Conservation (phyloP, 345 rosid genomes). For the Salix koriyanagi region DNA sequence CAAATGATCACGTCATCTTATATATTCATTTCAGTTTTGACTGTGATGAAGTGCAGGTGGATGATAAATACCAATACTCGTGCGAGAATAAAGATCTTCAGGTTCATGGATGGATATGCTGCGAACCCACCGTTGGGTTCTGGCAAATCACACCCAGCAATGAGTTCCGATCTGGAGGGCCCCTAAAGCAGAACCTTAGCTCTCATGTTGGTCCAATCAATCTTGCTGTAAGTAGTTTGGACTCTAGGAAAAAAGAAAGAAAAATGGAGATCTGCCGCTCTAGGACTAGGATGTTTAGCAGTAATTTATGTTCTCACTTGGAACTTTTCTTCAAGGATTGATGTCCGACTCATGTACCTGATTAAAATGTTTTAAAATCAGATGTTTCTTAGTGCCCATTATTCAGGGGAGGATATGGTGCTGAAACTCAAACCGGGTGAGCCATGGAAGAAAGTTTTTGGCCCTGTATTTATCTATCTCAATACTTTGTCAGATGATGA, state of each 20-base stretch:
- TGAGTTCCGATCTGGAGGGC: conserved; percentile 84
- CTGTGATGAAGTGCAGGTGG: conserved; percentile 48
- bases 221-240: conserved; percentile 55
- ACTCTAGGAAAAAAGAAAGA: too few relatives aligned
- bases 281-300: too few relatives aligned
- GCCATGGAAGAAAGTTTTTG: conserved; percentile 88
- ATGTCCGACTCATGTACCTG: background rate
- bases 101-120: conserved; percentile 87
- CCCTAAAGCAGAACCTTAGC: conserved; percentile 77
- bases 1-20: background rate
- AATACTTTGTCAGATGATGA: conserved; percentile 54
- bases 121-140: conserved; percentile 63
- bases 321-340: too few relatives aligned
- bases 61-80: conserved; percentile 87
- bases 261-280: too few relatives aligned
- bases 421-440: conserved; percentile 58
- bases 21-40: too few relatives aligned
- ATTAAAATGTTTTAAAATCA: conserved; percentile 21
- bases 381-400: conserved; percentile 85
- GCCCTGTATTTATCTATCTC: conserved; percentile 82
- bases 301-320: too few relatives aligned
- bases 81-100: conserved; percentile 61
- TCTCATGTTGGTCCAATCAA: conserved; percentile 87
- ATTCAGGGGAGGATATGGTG: conserved; percentile 71
- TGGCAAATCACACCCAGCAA: conserved; percentile 90